A percentile compares a stretch with the other conserved stretches of the same genome.
These are phyloP conservation scores for Candida sojae DNA, from an alignment of 1,139 yeast species.

Conservation along the genomic window DNA sequence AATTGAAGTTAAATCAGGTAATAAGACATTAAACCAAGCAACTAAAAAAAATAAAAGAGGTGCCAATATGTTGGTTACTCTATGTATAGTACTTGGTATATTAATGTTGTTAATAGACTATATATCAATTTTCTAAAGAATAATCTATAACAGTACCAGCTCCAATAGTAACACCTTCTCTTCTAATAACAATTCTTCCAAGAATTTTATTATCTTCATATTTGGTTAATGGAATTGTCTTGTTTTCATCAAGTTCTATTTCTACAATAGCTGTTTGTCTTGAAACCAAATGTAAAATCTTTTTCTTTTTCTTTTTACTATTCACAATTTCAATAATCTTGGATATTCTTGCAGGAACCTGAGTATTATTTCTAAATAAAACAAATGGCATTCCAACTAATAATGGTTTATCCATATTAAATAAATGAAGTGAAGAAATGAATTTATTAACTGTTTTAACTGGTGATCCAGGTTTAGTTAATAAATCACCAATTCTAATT, in stretches of 20 bases:
- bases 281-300: slow-evolving; percentile 70
- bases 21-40: slow-evolving; percentile 70
- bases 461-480: slow-evolving; percentile 50
- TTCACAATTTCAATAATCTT: slow-evolving; percentile 52
- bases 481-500: slow-evolving; percentile 66
- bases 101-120: slow-evolving; percentile 66
- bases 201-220: slow-evolving; percentile 61
- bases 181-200: slow-evolving; percentile 82
- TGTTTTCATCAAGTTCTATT: slow-evolving; percentile 56
- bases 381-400: slow-evolving; percentile 83
- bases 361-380: slow-evolving; percentile 78
- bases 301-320: slow-evolving; percentile 42
- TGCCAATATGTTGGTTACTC: slow-evolving; percentile 62
- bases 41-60: slow-evolving; percentile 69
- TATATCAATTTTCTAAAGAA: slow-evolving; percentile 28
- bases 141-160: slow-evolving; percentile 65
- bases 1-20: slow-evolving; percentile 71
- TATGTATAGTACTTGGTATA: slow-evolving; percentile 64
- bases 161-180: slow-evolving; percentile 85
- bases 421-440: slow-evolving; percentile 59
- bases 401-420: slow-evolving; percentile 72
- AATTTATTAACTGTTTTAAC: slow-evolving; percentile 55
- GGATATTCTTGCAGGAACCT: slow-evolving; percentile 70
- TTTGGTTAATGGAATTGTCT: slow-evolving; percentile 62
- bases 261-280: slow-evolving; percentile 74